Conservation (phyloP, 1,284 basidiomycete genomes). For the Melampsora occidentalis region DNA sequence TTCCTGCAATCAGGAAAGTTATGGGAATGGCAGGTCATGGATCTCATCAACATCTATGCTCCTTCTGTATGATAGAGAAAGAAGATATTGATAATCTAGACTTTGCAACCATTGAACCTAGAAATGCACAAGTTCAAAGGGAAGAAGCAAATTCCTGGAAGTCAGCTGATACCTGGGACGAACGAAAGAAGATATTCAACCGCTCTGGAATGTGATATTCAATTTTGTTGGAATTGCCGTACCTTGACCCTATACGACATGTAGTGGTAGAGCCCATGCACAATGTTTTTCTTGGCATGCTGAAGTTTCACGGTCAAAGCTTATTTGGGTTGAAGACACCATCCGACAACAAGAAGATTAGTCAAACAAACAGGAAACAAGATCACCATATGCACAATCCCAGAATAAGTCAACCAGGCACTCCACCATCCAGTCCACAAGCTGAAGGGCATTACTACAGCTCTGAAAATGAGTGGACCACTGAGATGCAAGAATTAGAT, state of each 20-base stretch:
- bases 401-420: background rate
- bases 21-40: conserved; percentile 18
- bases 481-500: background rate
- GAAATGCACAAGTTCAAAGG: no score
- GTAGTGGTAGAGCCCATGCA: conserved; percentile 31
- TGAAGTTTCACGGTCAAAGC: conserved; percentile 14
- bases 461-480: background rate
- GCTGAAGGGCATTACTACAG: no score
- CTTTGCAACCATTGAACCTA: no score
- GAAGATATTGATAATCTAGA: no score
- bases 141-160: conserved; percentile 10
- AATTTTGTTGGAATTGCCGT: conserved; percentile 12
- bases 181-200: conserved; percentile 9
- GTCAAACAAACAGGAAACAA: background rate
- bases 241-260: conserved; percentile 6
- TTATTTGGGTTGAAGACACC: background rate
- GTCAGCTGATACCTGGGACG: background rate
- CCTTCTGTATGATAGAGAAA: conserved; percentile 5
- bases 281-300: conserved; percentile 25
- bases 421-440: background rate
- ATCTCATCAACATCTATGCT: conserved; percentile 6
- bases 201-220: conserved; percentile 23
- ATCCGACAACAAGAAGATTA: background rate
- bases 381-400: background rate
- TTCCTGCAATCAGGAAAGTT: conserved; percentile 21